These are phyloP conservation scores for Luffa acutangula DNA, from an alignment of 306 rosid genomes.

Conservation along the genomic window DNA sequence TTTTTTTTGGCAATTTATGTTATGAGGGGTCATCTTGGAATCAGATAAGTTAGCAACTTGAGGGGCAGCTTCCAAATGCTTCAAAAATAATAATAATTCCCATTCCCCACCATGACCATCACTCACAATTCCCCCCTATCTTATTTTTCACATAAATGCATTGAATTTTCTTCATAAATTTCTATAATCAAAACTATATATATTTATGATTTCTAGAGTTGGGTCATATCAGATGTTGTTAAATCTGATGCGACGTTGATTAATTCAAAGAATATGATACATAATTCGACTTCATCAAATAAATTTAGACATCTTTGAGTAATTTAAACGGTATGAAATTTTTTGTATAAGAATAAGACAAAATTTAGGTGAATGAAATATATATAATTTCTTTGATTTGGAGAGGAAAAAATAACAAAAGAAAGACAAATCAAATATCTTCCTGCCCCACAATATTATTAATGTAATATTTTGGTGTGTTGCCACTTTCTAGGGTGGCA, in stretches of 20 bases:
- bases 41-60: conserved; percentile 6
- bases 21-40: not conserved
- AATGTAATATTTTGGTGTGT: not conserved
- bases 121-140: not conserved
- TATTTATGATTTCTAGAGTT: not conserved
- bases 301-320: not conserved
- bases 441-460: not conserved
- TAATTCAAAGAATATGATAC: not conserved
- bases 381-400: too few species aligned
- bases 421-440: not conserved
- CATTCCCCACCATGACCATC: conserved; percentile 2
- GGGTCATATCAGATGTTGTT: not conserved
- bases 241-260: not conserved
- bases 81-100: not conserved
- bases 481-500: conserved; percentile 6
- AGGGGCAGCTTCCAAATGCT: not conserved
- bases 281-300: not conserved
- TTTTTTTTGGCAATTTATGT: not conserved
- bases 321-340: not conserved
- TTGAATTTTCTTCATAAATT: not conserved
- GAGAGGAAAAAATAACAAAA: not conserved
- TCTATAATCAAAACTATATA: not conserved
- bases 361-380: not conserved
- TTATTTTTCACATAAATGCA: not conserved
- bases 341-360: not conserved